Evolutionary conservation across 2,329 filamentous ascomycete genomes (phyloP), one percentile per base, ranked within the genome.

Genomic region (Leptodontidium sp.): DNA sequence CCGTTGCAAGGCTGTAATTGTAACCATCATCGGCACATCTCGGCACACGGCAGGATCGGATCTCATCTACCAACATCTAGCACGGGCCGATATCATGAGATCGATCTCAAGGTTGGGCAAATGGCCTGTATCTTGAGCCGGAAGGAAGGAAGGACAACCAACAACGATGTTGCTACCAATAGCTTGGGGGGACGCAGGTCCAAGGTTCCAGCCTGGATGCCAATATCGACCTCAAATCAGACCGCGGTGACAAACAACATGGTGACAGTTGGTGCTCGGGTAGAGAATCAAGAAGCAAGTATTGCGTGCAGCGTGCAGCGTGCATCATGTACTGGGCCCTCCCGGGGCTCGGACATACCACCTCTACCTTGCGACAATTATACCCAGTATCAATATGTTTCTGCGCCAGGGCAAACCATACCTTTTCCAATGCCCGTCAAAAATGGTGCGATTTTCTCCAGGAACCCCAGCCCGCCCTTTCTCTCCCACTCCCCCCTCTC

Each of bases 61-160:
- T 59, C 57, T 59, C 21, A 26, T 59, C 57, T 40, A 43, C 29
- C 38, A 59, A 59, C 21, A 21, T 40, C 38, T 21, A 59, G 57
- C 38, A 59, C 57, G 35, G 35, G 6, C 57, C 35, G 35, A 26
- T 26, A 59, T 26, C 35, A 12, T 43, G 14, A 17, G 57, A 59
- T 45, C 21, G 9, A 45, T 40, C 7, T 59, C 32, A 59, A 17
- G 21, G 35, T n/a, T 26, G 53, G 32, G 29, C 52, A n/a, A 50
- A 8, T 50, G 47, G 47, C 47, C 47, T 47, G 47, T 24, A 50
- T 50, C 5, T 14, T 24, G 11, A 11, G 49, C 49, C 11, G n/a
- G 50, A 26, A 29, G 12, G 57, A 17, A 26, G 15, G 57, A 17
- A 26, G 15, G n/a, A 43, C n/a, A 26, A 45, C 57, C 4, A 43